phyloP scores from a whole-genome alignment of 805 yeast species.

The Saccharomycopsis sp. region DNA sequence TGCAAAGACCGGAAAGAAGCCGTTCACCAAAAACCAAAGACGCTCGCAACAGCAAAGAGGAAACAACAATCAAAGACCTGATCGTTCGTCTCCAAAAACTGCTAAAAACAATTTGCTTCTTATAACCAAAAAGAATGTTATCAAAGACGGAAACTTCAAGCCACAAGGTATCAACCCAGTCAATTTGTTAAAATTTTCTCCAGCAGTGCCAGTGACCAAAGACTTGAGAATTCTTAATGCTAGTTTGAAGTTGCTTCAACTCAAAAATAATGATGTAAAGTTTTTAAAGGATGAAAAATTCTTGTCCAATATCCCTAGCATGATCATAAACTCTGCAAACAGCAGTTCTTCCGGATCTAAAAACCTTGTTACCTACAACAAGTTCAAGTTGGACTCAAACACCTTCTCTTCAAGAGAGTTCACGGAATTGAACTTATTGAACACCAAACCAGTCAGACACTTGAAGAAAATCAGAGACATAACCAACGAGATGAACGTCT shows the following conservation, averaged over 20 bases:
- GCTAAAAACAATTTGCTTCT: not conserved
- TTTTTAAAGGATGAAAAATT: slow-evolving; percentile 9
- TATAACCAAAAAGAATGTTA: not conserved
- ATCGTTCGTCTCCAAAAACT: not conserved
- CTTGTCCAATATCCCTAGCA: slow-evolving; percentile 5
- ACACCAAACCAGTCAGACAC: slow-evolving; percentile 2
- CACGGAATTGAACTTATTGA: slow-evolving; percentile 3
- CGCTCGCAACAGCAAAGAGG: not conserved
- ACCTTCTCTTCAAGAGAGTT: slow-evolving; percentile 3
- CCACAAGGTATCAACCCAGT: slow-evolving; percentile 9
- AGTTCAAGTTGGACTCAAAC: slow-evolving; percentile 8
- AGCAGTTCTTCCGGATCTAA: not conserved
- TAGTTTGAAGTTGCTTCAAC: slow-evolving; percentile 2
- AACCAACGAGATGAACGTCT: not conserved
- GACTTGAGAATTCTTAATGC: slow-evolving; percentile 15
- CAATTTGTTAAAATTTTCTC: slow-evolving; percentile 11
- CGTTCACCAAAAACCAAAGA: not conserved
- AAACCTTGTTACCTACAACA: slow-evolving; percentile 2
- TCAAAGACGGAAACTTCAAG: not conserved
- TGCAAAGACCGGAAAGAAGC: not conserved
- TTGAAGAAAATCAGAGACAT: slow-evolving; percentile 10
- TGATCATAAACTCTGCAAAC: slow-evolving; percentile 3
- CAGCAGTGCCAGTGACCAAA: slow-evolving; percentile 13
- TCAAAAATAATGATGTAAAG: slow-evolving; percentile 2
- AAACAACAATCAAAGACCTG: not conserved